These are phyloP conservation scores for Persicaria tinctoria DNA, from an alignment of 148 eudicot species.

Conservation along the genomic window DNA sequence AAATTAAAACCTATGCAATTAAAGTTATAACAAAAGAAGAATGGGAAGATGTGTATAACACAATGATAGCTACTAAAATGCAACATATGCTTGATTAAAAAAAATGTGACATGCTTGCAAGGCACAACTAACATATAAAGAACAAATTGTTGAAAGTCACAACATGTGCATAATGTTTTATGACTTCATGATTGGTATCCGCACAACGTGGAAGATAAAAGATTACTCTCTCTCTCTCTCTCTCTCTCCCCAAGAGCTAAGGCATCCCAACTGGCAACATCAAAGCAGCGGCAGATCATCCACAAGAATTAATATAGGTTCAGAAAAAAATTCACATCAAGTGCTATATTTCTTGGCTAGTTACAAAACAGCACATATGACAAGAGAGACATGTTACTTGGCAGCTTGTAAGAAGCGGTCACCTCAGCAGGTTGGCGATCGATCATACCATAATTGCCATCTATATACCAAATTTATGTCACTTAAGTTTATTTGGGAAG, in stretches of 20 bases:
- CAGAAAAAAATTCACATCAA: neutral
- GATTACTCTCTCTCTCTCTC: constrained; percentile 80
- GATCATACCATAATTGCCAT: too few relatives aligned
- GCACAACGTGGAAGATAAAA: constrained; percentile 94
- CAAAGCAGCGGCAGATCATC: constrained; percentile 63
- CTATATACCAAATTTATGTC: neutral
- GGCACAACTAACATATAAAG: neutral
- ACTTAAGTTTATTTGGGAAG: too few relatives aligned
- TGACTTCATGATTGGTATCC: constrained; percentile 71
- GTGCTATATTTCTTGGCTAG: neutral
- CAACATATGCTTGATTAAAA: too few relatives aligned
- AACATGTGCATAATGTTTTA: constrained; percentile 91
- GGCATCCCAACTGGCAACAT: constrained; percentile 90
- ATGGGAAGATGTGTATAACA: too few relatives aligned
- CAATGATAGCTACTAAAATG: constrained; percentile 1
- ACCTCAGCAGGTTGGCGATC: constrained; percentile 13
- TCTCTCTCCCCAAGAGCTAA: constrained; percentile 88
- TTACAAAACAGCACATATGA: constrained; percentile 1
- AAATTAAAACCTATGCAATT: too few relatives aligned
- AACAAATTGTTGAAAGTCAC: constrained; percentile 17
- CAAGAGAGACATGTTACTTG: constrained; percentile 39
- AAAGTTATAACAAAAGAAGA: too few relatives aligned
- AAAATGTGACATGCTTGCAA: neutral
- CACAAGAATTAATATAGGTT: constrained; percentile 4
- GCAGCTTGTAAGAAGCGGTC: constrained; percentile 37